Evolutionary conservation across 345 rosid genomes (phyloP).

Genomic region (Populus ilicifolia): DNA sequence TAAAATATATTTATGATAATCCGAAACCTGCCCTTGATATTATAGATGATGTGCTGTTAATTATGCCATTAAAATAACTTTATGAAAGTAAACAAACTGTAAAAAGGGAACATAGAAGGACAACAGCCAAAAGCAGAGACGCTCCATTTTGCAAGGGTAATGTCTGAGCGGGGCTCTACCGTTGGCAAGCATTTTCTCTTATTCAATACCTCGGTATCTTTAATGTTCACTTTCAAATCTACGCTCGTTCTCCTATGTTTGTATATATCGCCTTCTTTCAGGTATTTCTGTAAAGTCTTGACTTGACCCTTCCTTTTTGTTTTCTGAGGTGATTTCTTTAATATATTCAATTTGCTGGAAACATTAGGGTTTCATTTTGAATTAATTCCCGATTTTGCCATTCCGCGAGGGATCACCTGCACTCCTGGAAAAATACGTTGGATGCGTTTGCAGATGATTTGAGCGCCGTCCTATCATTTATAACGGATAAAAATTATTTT

Average conservation of each 20-base stretch:
- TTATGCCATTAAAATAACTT: background rate
- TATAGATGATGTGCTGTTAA: too few relatives aligned
- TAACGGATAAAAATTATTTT: too few relatives aligned
- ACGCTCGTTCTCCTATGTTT: background rate
- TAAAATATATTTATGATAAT: too few relatives aligned
- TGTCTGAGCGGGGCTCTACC: background rate
- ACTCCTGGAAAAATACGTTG: background rate
- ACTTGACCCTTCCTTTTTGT: background rate
- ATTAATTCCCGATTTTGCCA: background rate
- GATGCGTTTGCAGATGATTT: too few relatives aligned
- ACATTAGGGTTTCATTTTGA: background rate
- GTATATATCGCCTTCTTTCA: too few relatives aligned
- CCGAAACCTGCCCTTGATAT: too few relatives aligned
- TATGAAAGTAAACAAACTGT: background rate
- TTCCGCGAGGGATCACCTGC: background rate
- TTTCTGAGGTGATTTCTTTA: background rate
- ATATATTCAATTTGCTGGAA: background rate
- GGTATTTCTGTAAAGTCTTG: background rate
- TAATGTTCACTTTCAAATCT: background rate
- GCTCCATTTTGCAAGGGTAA: conserved; percentile 3
- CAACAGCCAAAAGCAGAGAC: background rate
- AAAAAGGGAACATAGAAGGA: background rate
- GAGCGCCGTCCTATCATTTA: background rate
- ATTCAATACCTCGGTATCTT: background rate
- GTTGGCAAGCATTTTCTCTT: background rate